Percentiles rank a stretch among this genome's conserved stretches.
phyloP scores from a whole-genome alignment of 106 monocot species.

The Allium cepa region DNA sequence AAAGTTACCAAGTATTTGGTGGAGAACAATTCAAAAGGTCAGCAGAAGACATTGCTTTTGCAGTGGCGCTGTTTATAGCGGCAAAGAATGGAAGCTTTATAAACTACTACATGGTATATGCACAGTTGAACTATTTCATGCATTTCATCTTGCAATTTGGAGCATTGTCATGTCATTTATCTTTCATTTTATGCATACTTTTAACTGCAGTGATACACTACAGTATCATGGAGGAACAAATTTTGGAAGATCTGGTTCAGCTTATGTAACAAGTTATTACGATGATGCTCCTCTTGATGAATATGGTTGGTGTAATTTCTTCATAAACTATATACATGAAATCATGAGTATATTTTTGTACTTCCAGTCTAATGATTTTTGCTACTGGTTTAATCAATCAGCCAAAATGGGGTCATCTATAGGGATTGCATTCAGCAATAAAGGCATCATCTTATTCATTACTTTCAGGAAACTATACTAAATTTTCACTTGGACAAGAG shows the following conservation, averaged over 20 bases:
- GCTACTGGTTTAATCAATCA: conserved; percentile 56
- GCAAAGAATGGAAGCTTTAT: conserved; percentile 76
- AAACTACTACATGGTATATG: conserved; percentile 92
- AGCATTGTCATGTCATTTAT: too few species aligned
- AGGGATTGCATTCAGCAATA: conserved; percentile 63
- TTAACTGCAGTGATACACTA: conserved; percentile 1
- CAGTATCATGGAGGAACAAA: conserved; percentile 99
- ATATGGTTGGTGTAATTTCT: conserved; percentile 52
- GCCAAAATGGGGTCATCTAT: conserved; percentile 87
- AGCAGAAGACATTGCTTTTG: conserved; percentile 77
- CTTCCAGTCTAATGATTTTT: background rate
- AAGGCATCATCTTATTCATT: conserved; percentile 38
- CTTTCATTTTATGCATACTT: background rate
- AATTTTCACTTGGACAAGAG: conserved; percentile 29
- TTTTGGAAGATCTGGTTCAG: conserved; percentile 59
- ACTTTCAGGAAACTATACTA: conserved; percentile 49
- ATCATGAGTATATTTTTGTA: background rate
- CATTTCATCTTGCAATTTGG: background rate
- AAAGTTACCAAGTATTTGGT: conserved; percentile 62
- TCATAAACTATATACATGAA: background rate
- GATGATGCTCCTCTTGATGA: conserved; percentile 96
- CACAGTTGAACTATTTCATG: background rate
- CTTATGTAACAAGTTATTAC: conserved; percentile 71
- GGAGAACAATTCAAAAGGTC: conserved; percentile 45
- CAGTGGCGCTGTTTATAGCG: conserved; percentile 57